Percentiles rank a stretch among this genome's conserved stretches.
Conservation (phyloP, 192 early-diverging fungal genomes). For the Coemansia sp. region DNA sequence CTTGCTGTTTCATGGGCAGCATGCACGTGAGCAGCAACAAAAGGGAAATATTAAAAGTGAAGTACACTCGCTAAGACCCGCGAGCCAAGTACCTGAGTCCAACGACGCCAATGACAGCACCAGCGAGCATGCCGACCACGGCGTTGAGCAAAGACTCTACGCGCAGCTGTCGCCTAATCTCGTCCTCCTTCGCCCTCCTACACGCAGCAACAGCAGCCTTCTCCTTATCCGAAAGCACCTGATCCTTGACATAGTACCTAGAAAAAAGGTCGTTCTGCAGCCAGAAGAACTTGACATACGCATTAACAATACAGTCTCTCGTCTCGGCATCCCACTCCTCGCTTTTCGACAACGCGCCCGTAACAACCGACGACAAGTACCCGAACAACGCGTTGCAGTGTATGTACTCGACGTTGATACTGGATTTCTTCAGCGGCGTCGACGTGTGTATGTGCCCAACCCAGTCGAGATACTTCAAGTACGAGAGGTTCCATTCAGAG, state of each 20-base stretch:
- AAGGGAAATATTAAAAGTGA: background rate
- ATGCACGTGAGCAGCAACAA: slow-evolving; percentile 6
- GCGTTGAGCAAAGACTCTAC: slow-evolving; percentile 41
- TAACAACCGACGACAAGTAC: slow-evolving; percentile 61
- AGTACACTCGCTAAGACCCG: background rate
- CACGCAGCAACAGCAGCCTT: slow-evolving; percentile 27
- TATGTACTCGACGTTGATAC: slow-evolving; percentile 82
- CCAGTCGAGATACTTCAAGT: slow-evolving; percentile 78
- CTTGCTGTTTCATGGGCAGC: background rate
- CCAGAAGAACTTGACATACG: slow-evolving; percentile 82
- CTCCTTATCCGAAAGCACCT: slow-evolving; percentile 42
- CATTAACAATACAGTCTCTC: slow-evolving; percentile 60
- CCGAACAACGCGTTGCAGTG: slow-evolving; percentile 78
- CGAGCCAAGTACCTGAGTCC: slow-evolving; percentile 24
- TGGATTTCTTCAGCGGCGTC: slow-evolving; percentile 70
- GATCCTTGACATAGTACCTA: slow-evolving; percentile 71
- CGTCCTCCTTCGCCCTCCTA: slow-evolving; percentile 27
- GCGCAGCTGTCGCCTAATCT: slow-evolving; percentile 32
- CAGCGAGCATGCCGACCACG: slow-evolving; percentile 28
- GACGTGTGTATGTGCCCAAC: slow-evolving; percentile 79
- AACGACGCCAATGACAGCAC: slow-evolving; percentile 23
- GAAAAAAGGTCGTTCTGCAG: slow-evolving; percentile 83
- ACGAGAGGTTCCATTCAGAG: slow-evolving; percentile 42
- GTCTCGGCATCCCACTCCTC: slow-evolving; percentile 61
- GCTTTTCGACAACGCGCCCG: slow-evolving; percentile 58